Percentiles rank a stretch among this genome's conserved stretches.
Evolutionary conservation across 345 rosid species (phyloP).

Genomic region (Gossypium herbaceum): DNA sequence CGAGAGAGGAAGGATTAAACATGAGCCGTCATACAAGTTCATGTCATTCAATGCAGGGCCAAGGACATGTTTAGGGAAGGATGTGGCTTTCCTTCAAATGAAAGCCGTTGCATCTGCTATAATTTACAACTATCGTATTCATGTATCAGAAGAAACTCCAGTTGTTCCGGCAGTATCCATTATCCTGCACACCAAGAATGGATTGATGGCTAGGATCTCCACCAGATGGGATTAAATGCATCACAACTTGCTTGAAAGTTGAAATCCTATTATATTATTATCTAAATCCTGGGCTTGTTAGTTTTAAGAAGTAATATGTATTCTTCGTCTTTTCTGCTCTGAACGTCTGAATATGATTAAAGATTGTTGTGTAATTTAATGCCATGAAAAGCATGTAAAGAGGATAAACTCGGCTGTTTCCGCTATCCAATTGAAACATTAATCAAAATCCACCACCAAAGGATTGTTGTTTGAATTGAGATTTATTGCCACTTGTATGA

Average conservation of each 20-base stretch:
- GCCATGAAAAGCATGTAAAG: too few relatives aligned
- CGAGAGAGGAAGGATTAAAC: constrained; percentile 19
- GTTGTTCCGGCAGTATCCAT: constrained; percentile 28
- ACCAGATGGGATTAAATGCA: neutral
- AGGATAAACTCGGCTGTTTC: too few relatives aligned
- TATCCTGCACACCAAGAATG: constrained; percentile 47
- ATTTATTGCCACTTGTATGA: too few relatives aligned
- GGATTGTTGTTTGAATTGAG: too few relatives aligned
- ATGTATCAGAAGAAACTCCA: constrained; percentile 33
- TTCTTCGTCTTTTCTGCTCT: too few relatives aligned
- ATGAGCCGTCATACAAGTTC: constrained; percentile 50
- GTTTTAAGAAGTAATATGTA: too few relatives aligned
- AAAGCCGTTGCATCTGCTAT: constrained; percentile 17
- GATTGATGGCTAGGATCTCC: constrained; percentile 17
- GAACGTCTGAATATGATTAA: too few relatives aligned
- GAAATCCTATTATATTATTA: neutral
- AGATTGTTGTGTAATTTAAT: too few relatives aligned
- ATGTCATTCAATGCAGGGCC: constrained; percentile 59
- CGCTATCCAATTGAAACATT: too few relatives aligned
- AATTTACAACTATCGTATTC: constrained; percentile 32
- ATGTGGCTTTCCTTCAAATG: constrained; percentile 51
- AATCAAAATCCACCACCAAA: too few relatives aligned
- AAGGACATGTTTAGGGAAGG: constrained; percentile 57
- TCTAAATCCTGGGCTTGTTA: too few relatives aligned
- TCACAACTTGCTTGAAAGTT: neutral